Evolutionary conservation across 768 basidiomycete genomes (phyloP).

Genomic region (Symmetrospora coprosmae): DNA sequence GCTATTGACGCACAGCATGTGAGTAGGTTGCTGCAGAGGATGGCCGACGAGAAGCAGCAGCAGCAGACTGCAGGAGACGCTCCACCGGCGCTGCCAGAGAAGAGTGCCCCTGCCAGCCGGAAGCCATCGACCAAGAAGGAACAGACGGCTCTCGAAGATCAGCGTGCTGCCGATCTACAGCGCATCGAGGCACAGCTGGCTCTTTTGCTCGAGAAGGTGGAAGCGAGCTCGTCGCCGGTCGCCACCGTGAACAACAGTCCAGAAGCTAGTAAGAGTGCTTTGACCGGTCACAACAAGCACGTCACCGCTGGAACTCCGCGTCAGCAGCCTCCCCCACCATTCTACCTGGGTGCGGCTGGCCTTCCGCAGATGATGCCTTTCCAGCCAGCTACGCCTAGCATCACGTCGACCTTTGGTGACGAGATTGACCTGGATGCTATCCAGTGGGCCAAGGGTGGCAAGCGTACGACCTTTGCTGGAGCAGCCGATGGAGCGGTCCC

Average conservation of each 20-base stretch:
- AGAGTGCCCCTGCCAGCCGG: background rate
- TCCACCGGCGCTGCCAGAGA: background rate
- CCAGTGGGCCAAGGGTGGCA: background rate
- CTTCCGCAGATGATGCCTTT: too few relatives aligned
- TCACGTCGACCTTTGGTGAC: background rate
- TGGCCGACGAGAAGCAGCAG: conserved; percentile 3
- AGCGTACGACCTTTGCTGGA: too few relatives aligned
- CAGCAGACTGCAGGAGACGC: background rate
- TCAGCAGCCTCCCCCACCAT: too few relatives aligned
- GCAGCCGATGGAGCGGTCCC: too few relatives aligned
- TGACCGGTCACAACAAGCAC: too few relatives aligned
- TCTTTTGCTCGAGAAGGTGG: background rate
- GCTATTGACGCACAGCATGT: too few relatives aligned
- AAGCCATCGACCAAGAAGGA: background rate
- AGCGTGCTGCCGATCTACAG: background rate
- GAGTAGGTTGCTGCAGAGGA: too few relatives aligned
- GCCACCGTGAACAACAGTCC: too few relatives aligned
- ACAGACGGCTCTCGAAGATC: background rate
- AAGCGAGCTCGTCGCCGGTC: too few relatives aligned
- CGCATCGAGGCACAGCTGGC: conserved; percentile 6
- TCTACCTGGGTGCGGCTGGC: too few relatives aligned
- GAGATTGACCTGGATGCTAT: conserved; percentile 4
- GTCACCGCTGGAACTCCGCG: too few relatives aligned
- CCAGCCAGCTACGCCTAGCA: conserved; percentile 3
- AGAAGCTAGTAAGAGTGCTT: too few relatives aligned